Conservation (phyloP, 2,329 filamentous ascomycete genomes). For the Leptographium radiaticola region DNA sequence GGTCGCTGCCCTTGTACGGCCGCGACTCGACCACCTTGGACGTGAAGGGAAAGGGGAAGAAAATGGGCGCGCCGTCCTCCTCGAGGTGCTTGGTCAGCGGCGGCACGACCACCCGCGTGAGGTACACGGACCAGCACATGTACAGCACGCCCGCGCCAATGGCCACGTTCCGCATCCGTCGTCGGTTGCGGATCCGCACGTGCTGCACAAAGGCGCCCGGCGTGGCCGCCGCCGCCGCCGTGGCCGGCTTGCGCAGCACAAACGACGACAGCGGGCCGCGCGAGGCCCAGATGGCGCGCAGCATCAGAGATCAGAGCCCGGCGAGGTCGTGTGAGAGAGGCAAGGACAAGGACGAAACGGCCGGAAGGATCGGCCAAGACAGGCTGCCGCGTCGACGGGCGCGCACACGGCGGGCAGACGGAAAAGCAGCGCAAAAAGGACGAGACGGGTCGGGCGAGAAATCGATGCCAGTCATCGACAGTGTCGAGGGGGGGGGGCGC, state of each 20-base stretch:
- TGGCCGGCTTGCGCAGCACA: not conserved
- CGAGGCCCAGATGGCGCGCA: conserved; percentile 7
- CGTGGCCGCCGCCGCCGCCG: not conserved
- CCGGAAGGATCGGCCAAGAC: too few relatives aligned
- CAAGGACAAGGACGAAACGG: not conserved
- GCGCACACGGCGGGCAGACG: too few relatives aligned
- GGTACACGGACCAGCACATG: conserved; percentile 22
- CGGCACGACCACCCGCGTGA: conserved; percentile 27
- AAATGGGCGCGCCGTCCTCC: conserved; percentile 27
- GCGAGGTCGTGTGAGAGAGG: not conserved
- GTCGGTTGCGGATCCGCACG: conserved; percentile 7
- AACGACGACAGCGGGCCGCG: conserved; percentile 5
- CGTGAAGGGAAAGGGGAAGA: conserved; percentile 51
- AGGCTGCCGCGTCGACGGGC: too few relatives aligned
- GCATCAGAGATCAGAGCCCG: conserved; percentile 1
- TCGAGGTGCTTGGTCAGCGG: conserved; percentile 17
- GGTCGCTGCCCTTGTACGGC: conserved; percentile 43
- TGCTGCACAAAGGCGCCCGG: conserved; percentile 6
- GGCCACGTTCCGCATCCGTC: conserved; percentile 8
- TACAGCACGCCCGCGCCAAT: conserved; percentile 11
- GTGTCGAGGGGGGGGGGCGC: too few relatives aligned
- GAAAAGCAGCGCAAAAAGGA: too few relatives aligned
- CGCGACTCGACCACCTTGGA: conserved; percentile 32
- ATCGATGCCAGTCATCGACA: too few relatives aligned
- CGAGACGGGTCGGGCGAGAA: too few relatives aligned